Evolutionary conservation across 2,329 filamentous ascomycete species (phyloP).

Genomic region (Hirsutella rhossiliensis): DNA sequence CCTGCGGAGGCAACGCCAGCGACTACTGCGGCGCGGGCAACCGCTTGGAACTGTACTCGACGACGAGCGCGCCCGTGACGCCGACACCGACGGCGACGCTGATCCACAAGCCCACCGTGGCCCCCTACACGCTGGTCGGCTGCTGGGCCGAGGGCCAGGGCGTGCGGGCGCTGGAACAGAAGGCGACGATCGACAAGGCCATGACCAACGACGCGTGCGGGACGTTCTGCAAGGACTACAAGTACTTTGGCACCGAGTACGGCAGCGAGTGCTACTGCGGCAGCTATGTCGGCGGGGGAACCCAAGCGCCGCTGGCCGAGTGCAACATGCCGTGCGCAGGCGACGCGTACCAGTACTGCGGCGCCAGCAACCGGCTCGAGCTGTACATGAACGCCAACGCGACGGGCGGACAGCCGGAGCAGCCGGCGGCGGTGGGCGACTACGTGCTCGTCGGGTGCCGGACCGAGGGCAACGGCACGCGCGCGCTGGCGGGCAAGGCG

Average conservation of each 20-base stretch:
- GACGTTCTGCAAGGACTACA: constrained; percentile 20
- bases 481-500: constrained; percentile 17
- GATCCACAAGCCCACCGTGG: constrained; percentile 10
- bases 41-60: constrained; percentile 30
- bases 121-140: constrained; percentile 21
- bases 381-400: constrained; percentile 19
- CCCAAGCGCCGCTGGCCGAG: constrained; percentile 15
- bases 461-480: constrained; percentile 20
- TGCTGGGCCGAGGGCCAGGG: constrained; percentile 27
- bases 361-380: constrained; percentile 18
- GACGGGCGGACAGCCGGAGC: constrained; percentile 14
- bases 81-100: constrained; percentile 16
- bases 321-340: constrained; percentile 23
- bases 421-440: constrained; percentile 17
- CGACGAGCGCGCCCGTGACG: constrained; percentile 20
- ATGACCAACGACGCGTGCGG: constrained; percentile 23
- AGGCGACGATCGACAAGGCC: constrained; percentile 10
- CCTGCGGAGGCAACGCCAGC: constrained; percentile 26
- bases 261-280: constrained; percentile 27
- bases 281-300: constrained; percentile 15
- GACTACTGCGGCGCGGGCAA: constrained; percentile 30
- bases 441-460: constrained; percentile 23
- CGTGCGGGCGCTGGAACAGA: constrained; percentile 20
- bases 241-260: constrained; percentile 29
- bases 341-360: constrained; percentile 20